Evolutionary conservation across 176 grass and related monocot genomes (phyloP).

Genomic region (Ensete glaucum): DNA sequence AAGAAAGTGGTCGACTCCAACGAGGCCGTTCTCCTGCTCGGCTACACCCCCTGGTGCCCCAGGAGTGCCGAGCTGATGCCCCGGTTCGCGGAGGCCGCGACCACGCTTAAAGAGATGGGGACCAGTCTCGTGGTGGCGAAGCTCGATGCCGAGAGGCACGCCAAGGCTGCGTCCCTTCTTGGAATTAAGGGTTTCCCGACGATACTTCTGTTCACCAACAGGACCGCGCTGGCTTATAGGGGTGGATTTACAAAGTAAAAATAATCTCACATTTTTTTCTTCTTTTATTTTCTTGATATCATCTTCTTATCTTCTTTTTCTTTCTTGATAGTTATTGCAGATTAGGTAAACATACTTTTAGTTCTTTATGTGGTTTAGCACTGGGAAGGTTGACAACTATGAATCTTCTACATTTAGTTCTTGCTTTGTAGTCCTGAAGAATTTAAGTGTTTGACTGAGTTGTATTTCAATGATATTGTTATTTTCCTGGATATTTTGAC

Average conservation of each 20-base stretch:
- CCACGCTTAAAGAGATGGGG: slow-evolving; percentile 63
- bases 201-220: slow-evolving; percentile 76
- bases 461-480: too few relatives aligned
- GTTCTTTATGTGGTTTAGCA: not conserved
- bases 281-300: not conserved
- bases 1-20: slow-evolving; percentile 47
- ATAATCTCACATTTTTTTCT: not conserved
- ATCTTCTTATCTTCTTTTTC: not conserved
- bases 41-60: slow-evolving; percentile 84
- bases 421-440: not conserved
- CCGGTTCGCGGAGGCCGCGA: slow-evolving; percentile 75
- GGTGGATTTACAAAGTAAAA: slow-evolving; percentile 84
- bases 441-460: not conserved
- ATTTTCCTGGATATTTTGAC: too few relatives aligned
- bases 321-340: not conserved
- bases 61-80: slow-evolving; percentile 93
- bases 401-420: not conserved
- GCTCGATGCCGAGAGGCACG: slow-evolving; percentile 78
- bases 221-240: slow-evolving; percentile 46
- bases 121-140: slow-evolving; percentile 66
- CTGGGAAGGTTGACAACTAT: not conserved
- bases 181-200: slow-evolving; percentile 82
- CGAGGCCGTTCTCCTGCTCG: slow-evolving; percentile 62
- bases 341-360: not conserved
- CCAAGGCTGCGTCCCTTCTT: slow-evolving; percentile 57